These are phyloP conservation scores for Suhomyces prunicola DNA, from an alignment of 805 yeast species.

Conservation along the genomic window DNA sequence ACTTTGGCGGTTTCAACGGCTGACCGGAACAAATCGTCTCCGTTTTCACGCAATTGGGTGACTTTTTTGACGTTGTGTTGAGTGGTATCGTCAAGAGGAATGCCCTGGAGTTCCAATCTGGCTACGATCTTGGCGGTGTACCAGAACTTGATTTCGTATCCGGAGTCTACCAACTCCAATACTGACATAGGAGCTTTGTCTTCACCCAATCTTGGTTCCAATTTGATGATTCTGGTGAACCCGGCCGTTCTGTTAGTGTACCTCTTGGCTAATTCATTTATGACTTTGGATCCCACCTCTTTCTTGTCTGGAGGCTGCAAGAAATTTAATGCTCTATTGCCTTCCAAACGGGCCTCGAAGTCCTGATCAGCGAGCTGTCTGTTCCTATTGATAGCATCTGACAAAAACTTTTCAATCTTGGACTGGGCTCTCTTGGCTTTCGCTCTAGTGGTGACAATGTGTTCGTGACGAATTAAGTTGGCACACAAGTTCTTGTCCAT, in stretches of 20 bases:
- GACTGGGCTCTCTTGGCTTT: constrained; percentile 45
- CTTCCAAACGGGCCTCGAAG: constrained; percentile 8
- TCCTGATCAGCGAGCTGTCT: constrained; percentile 15
- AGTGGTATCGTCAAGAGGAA: constrained; percentile 50
- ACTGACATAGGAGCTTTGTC: constrained; percentile 91
- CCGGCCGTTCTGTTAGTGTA: constrained; percentile 70
- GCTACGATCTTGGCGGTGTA: constrained; percentile 80
- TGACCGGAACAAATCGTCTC: constrained; percentile 50
- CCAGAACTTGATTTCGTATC: constrained; percentile 68
- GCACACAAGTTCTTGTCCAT: constrained; percentile 45
- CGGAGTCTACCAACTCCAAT: constrained; percentile 75
- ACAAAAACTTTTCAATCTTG: constrained; percentile 37
- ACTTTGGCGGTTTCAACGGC: constrained; percentile 54
- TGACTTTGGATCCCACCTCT: constrained; percentile 50
- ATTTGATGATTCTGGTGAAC: constrained; percentile 75
- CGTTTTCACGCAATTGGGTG: constrained; percentile 44
- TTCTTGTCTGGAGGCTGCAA: constrained; percentile 26
- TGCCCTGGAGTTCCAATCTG: constrained; percentile 64
- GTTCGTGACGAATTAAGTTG: constrained; percentile 42
- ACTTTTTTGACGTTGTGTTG: constrained; percentile 54
- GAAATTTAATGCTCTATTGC: constrained; percentile 18
- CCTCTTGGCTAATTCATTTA: constrained; percentile 61
- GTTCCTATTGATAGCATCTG: constrained; percentile 28
- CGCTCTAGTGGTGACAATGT: constrained; percentile 41
- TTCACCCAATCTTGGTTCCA: constrained; percentile 79